These are phyloP conservation scores for Gossypium turneri DNA, from an alignment of 345 rosid genomes.

Conservation along the genomic window DNA sequence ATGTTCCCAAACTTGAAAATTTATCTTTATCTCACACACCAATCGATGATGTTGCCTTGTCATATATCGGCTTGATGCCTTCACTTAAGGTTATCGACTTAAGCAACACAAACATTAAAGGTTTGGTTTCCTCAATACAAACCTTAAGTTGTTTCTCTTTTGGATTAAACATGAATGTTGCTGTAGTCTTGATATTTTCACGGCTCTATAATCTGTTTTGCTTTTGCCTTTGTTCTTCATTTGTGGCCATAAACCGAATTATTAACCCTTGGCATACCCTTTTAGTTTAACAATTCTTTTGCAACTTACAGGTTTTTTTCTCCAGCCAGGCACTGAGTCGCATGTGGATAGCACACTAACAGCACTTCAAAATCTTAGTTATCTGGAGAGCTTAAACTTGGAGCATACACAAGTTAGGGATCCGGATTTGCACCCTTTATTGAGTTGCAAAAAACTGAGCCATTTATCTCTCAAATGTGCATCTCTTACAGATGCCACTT, in stretches of 20 bases:
- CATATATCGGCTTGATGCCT: conserved; percentile 56
- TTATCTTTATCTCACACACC: conserved; percentile 54
- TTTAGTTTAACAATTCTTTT: conserved; percentile 11
- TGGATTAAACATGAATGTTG: not conserved
- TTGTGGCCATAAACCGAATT: not conserved
- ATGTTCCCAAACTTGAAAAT: conserved; percentile 61
- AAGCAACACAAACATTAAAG: conserved; percentile 66
- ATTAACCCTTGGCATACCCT: not conserved
- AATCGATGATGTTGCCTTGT: conserved; percentile 56
- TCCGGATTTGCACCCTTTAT: conserved; percentile 46
- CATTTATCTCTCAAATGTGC: conserved; percentile 54
- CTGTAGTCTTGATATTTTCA: not conserved
- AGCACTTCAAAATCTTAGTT: conserved; percentile 43
- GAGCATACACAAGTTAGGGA: conserved; percentile 66
- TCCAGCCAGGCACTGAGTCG: conserved; percentile 29
- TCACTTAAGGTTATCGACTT: conserved; percentile 53
- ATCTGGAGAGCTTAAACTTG: conserved; percentile 57
- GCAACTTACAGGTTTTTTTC: conserved; percentile 50
- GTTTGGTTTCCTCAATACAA: conserved; percentile 29
- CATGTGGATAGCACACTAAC: conserved; percentile 37
- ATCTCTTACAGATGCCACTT: conserved; percentile 64
- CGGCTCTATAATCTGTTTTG: not conserved
- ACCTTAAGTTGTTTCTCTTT: not conserved
- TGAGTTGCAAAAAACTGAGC: conserved; percentile 40
- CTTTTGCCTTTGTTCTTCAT: not conserved